Evolutionary conservation across 495 filamentous ascomycete species (phyloP).

Genomic region (Penicillium paradoxum): DNA sequence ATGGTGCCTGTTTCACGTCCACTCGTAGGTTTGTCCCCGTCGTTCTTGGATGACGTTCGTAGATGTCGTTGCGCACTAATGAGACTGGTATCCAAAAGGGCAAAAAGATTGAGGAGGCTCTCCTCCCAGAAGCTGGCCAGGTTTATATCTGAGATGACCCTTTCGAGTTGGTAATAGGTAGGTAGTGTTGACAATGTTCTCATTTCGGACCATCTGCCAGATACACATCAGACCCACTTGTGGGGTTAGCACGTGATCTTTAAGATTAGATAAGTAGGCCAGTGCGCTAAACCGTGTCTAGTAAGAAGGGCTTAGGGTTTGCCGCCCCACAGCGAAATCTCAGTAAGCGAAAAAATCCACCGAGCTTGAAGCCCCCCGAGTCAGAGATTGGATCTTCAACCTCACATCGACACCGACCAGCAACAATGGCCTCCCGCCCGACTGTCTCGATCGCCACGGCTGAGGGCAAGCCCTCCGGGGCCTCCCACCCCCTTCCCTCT

Average conservation of each 20-base stretch:
- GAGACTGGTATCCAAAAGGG: too few relatives aligned
- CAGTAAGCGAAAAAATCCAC: slow-evolving; percentile 47
- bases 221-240: background rate
- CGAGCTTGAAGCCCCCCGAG: slow-evolving; percentile 21
- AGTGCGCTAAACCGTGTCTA: slow-evolving; percentile 11
- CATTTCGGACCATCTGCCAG: background rate
- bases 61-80: too few relatives aligned
- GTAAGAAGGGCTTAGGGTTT: slow-evolving; percentile 40
- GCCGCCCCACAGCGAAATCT: slow-evolving; percentile 20
- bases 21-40: too few relatives aligned
- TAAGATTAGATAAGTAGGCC: background rate
- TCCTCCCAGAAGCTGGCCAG: too few relatives aligned
- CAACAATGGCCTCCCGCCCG: slow-evolving; percentile 86
- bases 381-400: slow-evolving; percentile 40
- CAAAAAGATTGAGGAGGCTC: too few relatives aligned
- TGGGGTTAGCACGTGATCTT: background rate
- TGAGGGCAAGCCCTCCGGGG: slow-evolving; percentile 84
- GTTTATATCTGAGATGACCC: too few relatives aligned
- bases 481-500: slow-evolving; percentile 81
- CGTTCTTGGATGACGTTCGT: too few relatives aligned
- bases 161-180: background rate
- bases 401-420: slow-evolving; percentile 44
- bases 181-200: background rate
- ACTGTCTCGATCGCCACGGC: slow-evolving; percentile 91
- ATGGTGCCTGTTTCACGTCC: too few relatives aligned